Conservation (phyloP, 139 green algal species). For the Chloropicon primus region DNA sequence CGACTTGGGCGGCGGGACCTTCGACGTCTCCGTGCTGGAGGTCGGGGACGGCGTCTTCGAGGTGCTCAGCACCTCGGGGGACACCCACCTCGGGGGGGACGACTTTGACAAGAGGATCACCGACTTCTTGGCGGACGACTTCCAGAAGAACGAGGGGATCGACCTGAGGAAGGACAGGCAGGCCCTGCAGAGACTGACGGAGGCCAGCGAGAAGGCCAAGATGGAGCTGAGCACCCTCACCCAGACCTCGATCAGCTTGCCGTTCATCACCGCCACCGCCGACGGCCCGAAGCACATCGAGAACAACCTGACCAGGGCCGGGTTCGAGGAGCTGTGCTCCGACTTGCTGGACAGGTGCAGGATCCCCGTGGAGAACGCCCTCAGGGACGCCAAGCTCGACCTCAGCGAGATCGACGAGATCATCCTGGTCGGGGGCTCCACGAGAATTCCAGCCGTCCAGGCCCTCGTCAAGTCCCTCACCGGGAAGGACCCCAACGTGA, state of each 20-base stretch:
- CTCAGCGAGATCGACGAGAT: conserved; percentile 78
- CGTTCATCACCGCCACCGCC: conserved; percentile 98
- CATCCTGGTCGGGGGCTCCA: conserved; percentile 86
- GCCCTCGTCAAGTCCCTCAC: conserved; percentile 80
- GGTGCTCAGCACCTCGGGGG: conserved; percentile 91
- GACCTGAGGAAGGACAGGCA: conserved; percentile 85
- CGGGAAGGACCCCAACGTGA: conserved; percentile 88
- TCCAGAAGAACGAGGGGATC: conserved; percentile 82
- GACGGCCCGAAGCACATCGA: conserved; percentile 99
- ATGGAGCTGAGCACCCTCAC: conserved; percentile 80
- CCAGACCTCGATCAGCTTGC: conserved; percentile 85
- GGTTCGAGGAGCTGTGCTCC: conserved; percentile 93
- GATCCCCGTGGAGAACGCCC: conserved; percentile 77
- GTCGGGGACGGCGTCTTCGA: conserved; percentile 99
- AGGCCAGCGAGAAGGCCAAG: conserved; percentile 99
- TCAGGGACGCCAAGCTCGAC: conserved; percentile 85
- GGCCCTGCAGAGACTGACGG: conserved; percentile 78
- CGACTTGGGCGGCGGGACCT: conserved; percentile 29
- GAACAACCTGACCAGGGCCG: conserved; percentile 54
- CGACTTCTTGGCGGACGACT: conserved; percentile 68
- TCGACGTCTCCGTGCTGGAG: conserved; percentile 62
- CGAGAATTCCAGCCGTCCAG: conserved; percentile 88
- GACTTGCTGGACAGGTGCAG: conserved; percentile 70
- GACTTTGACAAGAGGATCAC: conserved; percentile 56
- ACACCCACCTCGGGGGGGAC: conserved; percentile 97